Conservation (phyloP, 2,329 filamentous ascomycete genomes). For the Piedraia hortae region DNA sequence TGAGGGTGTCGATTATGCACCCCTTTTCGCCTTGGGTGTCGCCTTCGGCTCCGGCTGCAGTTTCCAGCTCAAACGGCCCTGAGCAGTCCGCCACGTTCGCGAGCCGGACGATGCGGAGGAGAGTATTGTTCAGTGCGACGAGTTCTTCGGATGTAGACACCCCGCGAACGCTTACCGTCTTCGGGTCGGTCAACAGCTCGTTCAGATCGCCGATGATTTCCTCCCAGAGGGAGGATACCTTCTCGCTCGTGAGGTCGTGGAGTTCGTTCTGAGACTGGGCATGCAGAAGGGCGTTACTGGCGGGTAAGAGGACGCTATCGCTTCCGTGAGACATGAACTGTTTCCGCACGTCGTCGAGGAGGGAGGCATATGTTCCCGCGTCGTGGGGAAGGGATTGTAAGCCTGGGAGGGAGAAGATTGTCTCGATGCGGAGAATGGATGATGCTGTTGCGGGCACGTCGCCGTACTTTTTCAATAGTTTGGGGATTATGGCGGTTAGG, state of each 20-base stretch:
- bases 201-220: conserved; percentile 48
- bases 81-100: conserved; percentile 35
- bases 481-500: conserved; percentile 54
- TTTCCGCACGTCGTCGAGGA: conserved; percentile 75
- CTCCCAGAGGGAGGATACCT: conserved; percentile 64
- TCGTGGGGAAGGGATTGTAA: conserved; percentile 79
- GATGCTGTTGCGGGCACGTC: conserved; percentile 68
- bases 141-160: conserved; percentile 26
- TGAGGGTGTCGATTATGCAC: conserved; percentile 47
- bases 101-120: conserved; percentile 10
- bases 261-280: conserved; percentile 70
- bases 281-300: conserved; percentile 54
- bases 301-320: conserved; percentile 59
- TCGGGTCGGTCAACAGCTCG: conserved; percentile 35
- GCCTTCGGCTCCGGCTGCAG: conserved; percentile 13
- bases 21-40: conserved; percentile 14
- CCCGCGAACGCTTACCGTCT: conserved; percentile 43
- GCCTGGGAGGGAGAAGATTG: conserved; percentile 59
- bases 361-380: conserved; percentile 45
- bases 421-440: conserved; percentile 60
- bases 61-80: conserved; percentile 36
- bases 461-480: conserved; percentile 74
- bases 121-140: conserved; percentile 10
- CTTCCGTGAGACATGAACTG: conserved; percentile 88
- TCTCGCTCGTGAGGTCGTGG: conserved; percentile 57